Conservation (phyloP, 495 filamentous ascomycete species). For the Tuber microsphaerosporum region DNA sequence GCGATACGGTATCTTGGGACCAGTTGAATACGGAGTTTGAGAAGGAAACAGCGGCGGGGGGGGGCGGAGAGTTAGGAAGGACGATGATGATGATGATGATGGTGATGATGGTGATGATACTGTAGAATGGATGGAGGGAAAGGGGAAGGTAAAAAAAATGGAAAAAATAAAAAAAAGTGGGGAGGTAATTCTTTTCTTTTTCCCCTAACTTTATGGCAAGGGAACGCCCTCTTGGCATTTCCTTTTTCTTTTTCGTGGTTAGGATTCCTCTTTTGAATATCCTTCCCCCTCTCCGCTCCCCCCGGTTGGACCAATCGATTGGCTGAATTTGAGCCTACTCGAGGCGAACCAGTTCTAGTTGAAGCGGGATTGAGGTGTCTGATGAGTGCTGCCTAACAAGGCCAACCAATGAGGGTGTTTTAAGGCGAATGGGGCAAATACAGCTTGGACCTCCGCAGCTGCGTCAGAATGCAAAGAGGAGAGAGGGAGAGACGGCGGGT, state of each 20-base stretch:
- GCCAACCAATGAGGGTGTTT: conserved; percentile 22
- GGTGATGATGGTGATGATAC: neutral
- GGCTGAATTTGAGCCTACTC: neutral
- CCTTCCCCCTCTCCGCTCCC: neutral
- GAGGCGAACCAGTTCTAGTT: neutral
- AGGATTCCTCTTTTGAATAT: neutral
- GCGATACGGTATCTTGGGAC: neutral
- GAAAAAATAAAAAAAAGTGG: neutral
- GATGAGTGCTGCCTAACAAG: conserved; percentile 31
- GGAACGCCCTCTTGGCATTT: conserved; percentile 9
- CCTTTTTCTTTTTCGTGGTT: conserved; percentile 24
- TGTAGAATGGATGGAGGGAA: neutral
- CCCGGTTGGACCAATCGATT: neutral
- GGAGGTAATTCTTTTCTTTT: neutral
- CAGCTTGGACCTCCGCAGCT: conserved; percentile 7
- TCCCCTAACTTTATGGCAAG: conserved; percentile 9
- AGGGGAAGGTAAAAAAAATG: neutral
- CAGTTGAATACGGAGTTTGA: neutral
- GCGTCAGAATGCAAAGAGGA: conserved; percentile 18
- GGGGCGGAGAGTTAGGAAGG: neutral
- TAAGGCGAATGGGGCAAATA: neutral
- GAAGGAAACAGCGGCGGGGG: too few species aligned
- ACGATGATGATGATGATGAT: neutral
- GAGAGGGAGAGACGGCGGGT: too few species aligned
- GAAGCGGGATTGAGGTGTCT: conserved; percentile 15